Conservation (phyloP, 805 yeast genomes). For the Kluyveromyces siamensis region DNA sequence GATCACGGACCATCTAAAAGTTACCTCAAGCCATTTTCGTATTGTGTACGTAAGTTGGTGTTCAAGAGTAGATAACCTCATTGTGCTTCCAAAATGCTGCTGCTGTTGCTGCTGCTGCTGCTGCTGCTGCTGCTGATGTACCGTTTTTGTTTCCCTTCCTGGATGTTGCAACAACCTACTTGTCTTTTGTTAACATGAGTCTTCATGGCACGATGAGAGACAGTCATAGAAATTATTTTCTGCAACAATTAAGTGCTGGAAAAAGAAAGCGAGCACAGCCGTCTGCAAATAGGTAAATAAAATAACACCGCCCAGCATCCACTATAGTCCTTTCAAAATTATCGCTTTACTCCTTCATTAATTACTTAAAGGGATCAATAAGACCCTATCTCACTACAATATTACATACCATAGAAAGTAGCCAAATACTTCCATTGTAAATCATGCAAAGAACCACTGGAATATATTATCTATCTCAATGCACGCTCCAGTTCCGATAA, state of each 20-base stretch:
- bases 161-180: too few species aligned
- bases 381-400: neutral
- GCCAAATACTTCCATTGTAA: neutral
- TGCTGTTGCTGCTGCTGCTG: neutral
- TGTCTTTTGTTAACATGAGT: too few species aligned
- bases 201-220: too few species aligned
- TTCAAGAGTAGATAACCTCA: conserved; percentile 23
- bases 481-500: conserved; percentile 20
- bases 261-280: too few species aligned
- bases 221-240: too few species aligned
- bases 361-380: neutral
- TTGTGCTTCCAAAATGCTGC: neutral
- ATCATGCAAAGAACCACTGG: neutral
- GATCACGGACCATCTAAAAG: conserved; percentile 34
- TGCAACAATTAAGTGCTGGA: too few species aligned
- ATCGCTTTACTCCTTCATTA: neutral
- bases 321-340: too few species aligned
- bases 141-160: neutral
- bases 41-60: conserved; percentile 36
- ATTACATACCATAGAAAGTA: neutral
- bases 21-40: conserved; percentile 33
- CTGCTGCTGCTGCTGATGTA: neutral
- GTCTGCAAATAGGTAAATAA: too few species aligned
- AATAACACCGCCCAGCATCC: too few species aligned
- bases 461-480: conserved; percentile 3